Percentiles rank a stretch among this genome's conserved stretches.
Evolutionary conservation across 2,329 filamentous ascomycete species (phyloP).

Genomic region (Xylaria sp.): DNA sequence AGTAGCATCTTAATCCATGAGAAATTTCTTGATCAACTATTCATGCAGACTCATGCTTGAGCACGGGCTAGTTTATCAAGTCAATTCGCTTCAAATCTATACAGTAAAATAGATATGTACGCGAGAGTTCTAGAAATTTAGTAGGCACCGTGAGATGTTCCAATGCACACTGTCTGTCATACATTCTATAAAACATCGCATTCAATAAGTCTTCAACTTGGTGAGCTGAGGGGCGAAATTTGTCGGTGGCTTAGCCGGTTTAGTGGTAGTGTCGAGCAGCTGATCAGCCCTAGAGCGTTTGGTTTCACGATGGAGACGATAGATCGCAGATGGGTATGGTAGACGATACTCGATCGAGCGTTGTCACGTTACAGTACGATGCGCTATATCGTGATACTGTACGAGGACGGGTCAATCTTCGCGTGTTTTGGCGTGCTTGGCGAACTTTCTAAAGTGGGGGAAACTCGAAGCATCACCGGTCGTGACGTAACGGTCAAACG

Average conservation of each 20-base stretch:
- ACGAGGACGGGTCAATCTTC: not conserved
- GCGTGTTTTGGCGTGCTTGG: constrained; percentile 11
- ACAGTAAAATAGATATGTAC: no score
- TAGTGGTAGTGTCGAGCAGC: constrained; percentile 3
- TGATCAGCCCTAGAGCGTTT: not conserved
- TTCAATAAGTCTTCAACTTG: not conserved
- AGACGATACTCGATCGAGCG: not conserved
- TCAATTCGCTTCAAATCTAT: no score
- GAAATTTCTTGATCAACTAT: not conserved
- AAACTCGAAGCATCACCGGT: constrained; percentile 1
- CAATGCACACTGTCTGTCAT: not conserved
- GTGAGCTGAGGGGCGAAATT: not conserved
- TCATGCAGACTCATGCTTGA: not conserved
- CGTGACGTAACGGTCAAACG: constrained; percentile 33
- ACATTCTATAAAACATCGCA: not conserved
- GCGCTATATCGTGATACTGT: not conserved
- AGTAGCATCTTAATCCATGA: not conserved
- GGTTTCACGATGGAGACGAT: not conserved
- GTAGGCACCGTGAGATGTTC: not conserved
- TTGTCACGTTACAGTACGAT: not conserved
- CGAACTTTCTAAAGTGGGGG: constrained; percentile 29
- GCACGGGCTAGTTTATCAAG: not conserved
- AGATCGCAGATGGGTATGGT: no score
- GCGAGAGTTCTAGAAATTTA: not conserved
- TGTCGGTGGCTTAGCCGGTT: not conserved